Conservation (phyloP, 306 rosid species). For the Cucumis hystrix region DNA sequence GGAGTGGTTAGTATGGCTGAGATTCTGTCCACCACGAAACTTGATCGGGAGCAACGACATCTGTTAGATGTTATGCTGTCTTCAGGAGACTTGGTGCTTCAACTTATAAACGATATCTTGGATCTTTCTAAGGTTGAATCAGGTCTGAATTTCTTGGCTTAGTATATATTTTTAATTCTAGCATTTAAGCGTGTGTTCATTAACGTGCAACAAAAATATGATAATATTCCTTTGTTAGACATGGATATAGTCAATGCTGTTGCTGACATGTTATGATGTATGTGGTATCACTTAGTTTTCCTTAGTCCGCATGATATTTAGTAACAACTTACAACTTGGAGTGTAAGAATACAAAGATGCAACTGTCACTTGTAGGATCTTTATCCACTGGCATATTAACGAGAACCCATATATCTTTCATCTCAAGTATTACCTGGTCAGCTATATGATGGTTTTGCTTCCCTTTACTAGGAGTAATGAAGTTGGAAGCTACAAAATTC, state of each 20-base stretch:
- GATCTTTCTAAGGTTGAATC: constrained; percentile 97
- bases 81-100: constrained; percentile 93
- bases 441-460: not conserved
- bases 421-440: not conserved
- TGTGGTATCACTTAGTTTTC: not conserved
- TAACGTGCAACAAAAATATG: not conserved
- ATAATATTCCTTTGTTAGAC: not conserved
- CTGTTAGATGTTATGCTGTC: constrained; percentile 81
- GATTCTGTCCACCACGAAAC: constrained; percentile 72
- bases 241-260: not conserved
- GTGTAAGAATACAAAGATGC: not conserved
- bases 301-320: not conserved
- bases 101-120: constrained; percentile 87
- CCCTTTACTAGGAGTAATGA: constrained; percentile 64
- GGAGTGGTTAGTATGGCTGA: constrained; percentile 97
- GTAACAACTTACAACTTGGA: not conserved
- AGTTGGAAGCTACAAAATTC: constrained; percentile 81
- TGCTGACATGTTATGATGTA: not conserved
- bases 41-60: constrained; percentile 64
- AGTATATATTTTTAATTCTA: not conserved
- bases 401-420: not conserved
- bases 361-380: not conserved
- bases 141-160: constrained; percentile 35
- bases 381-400: not conserved
- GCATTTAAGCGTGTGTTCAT: not conserved